Conservation (phyloP, 192 early-diverging fungal species). For the Entomortierella lignicola region DNA sequence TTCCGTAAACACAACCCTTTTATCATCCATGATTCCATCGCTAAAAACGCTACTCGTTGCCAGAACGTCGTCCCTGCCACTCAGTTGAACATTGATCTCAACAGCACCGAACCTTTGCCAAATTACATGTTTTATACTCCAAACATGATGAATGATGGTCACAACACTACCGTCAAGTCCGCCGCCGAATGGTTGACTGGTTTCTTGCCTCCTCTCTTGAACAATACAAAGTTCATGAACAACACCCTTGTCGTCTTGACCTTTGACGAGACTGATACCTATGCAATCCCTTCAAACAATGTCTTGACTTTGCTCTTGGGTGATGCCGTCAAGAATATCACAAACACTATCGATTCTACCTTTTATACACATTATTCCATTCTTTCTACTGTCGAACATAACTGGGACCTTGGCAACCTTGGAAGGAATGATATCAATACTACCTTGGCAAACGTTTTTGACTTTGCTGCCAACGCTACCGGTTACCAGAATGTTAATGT, state of each 20-base stretch:
- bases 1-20: slow-evolving; percentile 83
- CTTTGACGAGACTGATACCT: slow-evolving; percentile 43
- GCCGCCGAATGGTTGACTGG: slow-evolving; percentile 64
- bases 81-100: slow-evolving; percentile 67
- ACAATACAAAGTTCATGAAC: slow-evolving; percentile 56
- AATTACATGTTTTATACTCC: slow-evolving; percentile 60
- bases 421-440: slow-evolving; percentile 63
- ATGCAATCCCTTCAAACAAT: slow-evolving; percentile 40
- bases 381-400: slow-evolving; percentile 66
- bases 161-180: slow-evolving; percentile 59
- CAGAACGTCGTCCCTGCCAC: slow-evolving; percentile 66
- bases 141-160: slow-evolving; percentile 68
- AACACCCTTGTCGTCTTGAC: slow-evolving; percentile 57
- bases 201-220: slow-evolving; percentile 65
- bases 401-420: slow-evolving; percentile 70
- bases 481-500: slow-evolving; percentile 50
- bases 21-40: slow-evolving; percentile 66
- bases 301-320: slow-evolving; percentile 58
- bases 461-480: slow-evolving; percentile 32
- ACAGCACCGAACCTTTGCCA: slow-evolving; percentile 14
- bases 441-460: slow-evolving; percentile 57
- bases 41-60: slow-evolving; percentile 65
- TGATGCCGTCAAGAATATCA: slow-evolving; percentile 26
- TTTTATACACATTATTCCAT: slow-evolving; percentile 71
- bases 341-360: slow-evolving; percentile 60